Conservation (phyloP, 345 rosid genomes). For the Syzygium jambos region DNA sequence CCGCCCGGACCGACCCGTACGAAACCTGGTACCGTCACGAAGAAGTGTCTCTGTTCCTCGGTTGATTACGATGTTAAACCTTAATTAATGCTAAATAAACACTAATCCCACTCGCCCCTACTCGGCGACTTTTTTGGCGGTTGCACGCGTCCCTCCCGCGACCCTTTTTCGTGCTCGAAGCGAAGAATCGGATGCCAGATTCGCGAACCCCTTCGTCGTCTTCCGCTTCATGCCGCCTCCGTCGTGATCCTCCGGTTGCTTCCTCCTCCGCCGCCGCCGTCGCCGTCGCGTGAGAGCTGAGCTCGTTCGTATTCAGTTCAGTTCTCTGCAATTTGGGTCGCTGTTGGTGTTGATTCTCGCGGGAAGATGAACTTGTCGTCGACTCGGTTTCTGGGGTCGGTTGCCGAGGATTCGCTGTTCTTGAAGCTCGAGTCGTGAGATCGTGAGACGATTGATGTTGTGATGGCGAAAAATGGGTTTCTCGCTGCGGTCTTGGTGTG, state of each 20-base stretch:
- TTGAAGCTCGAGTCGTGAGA: not conserved
- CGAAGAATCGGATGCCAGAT: not conserved
- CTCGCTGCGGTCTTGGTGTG: constrained; percentile 28
- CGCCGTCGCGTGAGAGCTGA: not conserved
- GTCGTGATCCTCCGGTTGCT: not conserved
- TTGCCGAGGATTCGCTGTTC: not conserved
- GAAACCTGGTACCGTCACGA: too few species aligned
- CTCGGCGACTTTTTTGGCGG: not conserved
- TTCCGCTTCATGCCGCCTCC: not conserved
- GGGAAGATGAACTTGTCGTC: not conserved
- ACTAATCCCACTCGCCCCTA: not conserved
- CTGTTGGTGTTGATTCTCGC: not conserved
- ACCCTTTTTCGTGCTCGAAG: not conserved
- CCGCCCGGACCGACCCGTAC: not conserved
- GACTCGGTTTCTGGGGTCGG: not conserved
- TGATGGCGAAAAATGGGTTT: constrained; percentile 30
- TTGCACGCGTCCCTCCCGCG: not conserved
- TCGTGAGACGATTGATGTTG: not conserved
- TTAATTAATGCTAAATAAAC: not conserved
- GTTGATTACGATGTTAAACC: not conserved
- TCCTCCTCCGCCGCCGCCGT: not conserved
- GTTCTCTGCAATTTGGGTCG: not conserved
- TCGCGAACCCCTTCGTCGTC: not conserved
- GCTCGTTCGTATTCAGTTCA: not conserved
- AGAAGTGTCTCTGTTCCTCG: not conserved